Base-by-base conservation (phyloP, 208 protist genomes). In the Crithidia sp. region DNA sequence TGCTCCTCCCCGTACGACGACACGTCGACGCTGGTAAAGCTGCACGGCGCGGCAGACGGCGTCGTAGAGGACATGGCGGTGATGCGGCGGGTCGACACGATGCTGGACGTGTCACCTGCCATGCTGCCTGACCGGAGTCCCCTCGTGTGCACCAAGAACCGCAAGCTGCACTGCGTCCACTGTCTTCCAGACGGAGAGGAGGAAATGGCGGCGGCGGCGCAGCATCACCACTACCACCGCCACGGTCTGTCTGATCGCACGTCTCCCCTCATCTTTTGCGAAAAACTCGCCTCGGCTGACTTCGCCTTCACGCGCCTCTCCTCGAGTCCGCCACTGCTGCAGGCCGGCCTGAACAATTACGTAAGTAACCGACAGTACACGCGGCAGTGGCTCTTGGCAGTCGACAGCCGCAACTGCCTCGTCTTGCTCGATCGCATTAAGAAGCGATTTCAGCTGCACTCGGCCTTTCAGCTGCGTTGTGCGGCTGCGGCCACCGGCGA, bases 1-100 rank as follows among this genome's bases (percentile, higher is more conserved):
- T 85, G 83, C 64, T 84, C 82, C 45, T 87, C 84, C 36, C 78
- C 74, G 12, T 90, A 87, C 28, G 87, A 89, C 67, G 44, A 54
- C n/a, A 69, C 74, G 3, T 56, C 76, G n/a, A 61, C 77, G 10
- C 54, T 84, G 0, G 52, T 86, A 7, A 89, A 87, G 68, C 74
- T 86, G 16, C 45, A 54, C 12, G 82, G 60, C n/a, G 60, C 73
- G 2, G 63, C 65, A 19, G 71, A 68, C 28, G 83, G 80, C 39
- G 71, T 60, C 2, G 52, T 69, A 36, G 76, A 81, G 52, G 76
- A 85, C 61, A 70, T 79, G 7, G 28, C 76, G 2, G 16, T 52
- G 13, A 7, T 52, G 28, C 71, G 69, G 1, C 19, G 37, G 2
- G 14, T 72, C 10, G 80, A 72, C 28, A 67, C 65, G 14, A 16